A percentile compares a stretch with the other conserved stretches of the same genome.
phyloP scores from a whole-genome alignment of 306 rosid species.

The Acacia confusa region DNA sequence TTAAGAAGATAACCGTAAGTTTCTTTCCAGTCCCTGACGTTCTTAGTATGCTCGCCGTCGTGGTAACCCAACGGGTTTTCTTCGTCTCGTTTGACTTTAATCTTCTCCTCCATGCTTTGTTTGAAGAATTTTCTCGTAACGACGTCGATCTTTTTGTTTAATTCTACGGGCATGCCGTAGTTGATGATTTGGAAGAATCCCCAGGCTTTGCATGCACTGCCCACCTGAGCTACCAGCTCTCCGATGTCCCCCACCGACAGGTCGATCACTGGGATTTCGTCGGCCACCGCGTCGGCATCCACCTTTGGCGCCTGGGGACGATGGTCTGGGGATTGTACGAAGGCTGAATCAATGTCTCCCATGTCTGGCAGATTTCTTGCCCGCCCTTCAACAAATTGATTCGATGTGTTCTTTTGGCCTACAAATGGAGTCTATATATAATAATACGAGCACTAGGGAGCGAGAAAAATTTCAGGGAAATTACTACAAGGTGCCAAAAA shows the following conservation, averaged over 20 bases:
- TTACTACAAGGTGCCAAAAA: no score
- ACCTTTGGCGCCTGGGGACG: conserved; percentile 40
- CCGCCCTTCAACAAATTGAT: not conserved
- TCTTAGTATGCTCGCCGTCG: conserved; percentile 67
- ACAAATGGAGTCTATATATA: no score
- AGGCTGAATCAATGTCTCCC: conserved; percentile 54
- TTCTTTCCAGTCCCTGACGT: conserved; percentile 86
- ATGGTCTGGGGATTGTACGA: conserved; percentile 63
- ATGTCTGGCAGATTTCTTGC: conserved; percentile 13
- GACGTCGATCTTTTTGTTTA: conserved; percentile 32
- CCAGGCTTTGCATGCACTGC: conserved; percentile 68
- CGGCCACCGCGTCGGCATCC: conserved; percentile 12
- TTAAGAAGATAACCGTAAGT: conserved; percentile 68
- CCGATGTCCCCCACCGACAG: conserved; percentile 1
- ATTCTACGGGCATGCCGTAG: conserved; percentile 62
- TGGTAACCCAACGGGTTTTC: conserved; percentile 39
- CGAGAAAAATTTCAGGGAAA: no score
- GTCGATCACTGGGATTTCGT: conserved; percentile 20
- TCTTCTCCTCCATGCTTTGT: conserved; percentile 36
- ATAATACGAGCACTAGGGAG: no score
- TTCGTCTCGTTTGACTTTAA: conserved; percentile 54
- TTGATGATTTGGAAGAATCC: conserved; percentile 83
- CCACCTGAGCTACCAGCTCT: conserved; percentile 44
- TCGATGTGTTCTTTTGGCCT: no score
- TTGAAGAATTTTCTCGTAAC: conserved; percentile 54